Evolutionary conservation across 495 filamentous ascomycete species (phyloP), one percentile per base, ranked within the genome.

Genomic region (Aspergillus steynii): DNA sequence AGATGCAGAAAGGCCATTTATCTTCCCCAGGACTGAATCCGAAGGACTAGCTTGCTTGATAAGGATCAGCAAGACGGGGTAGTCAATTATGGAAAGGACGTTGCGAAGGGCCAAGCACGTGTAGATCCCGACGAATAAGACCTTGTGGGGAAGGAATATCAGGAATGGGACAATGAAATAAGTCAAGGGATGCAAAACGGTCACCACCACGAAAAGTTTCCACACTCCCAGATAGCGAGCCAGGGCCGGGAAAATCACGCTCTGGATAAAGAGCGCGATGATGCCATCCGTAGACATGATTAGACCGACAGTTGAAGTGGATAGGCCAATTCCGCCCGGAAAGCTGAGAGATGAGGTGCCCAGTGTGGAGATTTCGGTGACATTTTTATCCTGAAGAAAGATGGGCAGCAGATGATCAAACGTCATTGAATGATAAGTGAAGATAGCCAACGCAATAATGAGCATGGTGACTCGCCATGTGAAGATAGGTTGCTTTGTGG

Each of bases 371-470:
- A 74, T 45, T 34, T 67, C 67, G 27, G 63, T 66, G 5, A 67
- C 65, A 1, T 77, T 79, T 51, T 86, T 78, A 62, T 95, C 91
- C 71, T 94, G 90, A 25, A 93, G 77, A 74, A 93, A 95, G 29
- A 95, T 94, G 5, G 91, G 91, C 42, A 95, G 74, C 0, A 95
- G 83, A 71, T 92, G 89, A 63, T 94, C 91, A 64, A 89, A 95
- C 14, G 89, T 90, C 91, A 95, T 95, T 45, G 86, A 89, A 68
- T 94, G 91, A 61, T 93, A 94, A 1, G 90, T 92, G 75, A 92
- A 95, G 61, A 95, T 91, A 5, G 88, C 87, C 29, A 95, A 77
- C 4, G 91, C 85, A 25, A 88, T 56, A 20, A 91, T 83, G 5
- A 94, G 81, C 78, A 89, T 87, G 61, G 85, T 77, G 46, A 93